Percentiles rank a stretch among this genome's conserved stretches.
phyloP scores from a whole-genome alignment of 352 stramenopile genomes.

The Pythium utonaiense region DNA sequence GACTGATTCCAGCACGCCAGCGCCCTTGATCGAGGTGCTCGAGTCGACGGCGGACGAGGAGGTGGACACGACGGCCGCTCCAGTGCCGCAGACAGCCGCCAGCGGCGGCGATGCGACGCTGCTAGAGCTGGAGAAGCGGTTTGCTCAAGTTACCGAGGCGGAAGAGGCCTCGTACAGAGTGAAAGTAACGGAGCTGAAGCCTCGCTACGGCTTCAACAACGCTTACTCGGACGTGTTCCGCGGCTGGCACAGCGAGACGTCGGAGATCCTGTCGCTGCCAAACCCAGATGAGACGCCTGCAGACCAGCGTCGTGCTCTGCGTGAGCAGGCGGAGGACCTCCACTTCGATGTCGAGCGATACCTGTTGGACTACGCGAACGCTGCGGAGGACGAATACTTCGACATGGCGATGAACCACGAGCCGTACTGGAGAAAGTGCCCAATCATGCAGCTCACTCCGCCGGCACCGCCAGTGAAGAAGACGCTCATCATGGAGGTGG shows the following conservation, averaged over 20 bases:
- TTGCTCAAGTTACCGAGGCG: conserved; percentile 18
- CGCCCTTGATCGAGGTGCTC: conserved; percentile 84
- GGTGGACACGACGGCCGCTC: neutral
- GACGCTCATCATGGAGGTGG: conserved; percentile 42
- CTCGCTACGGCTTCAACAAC: conserved; percentile 94
- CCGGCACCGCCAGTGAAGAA: neutral
- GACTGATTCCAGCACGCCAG: conserved; percentile 29
- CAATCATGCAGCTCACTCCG: conserved; percentile 18
- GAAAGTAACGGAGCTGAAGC: conserved; percentile 42
- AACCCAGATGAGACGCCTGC: conserved; percentile 82
- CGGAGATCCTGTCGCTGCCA: conserved; percentile 91
- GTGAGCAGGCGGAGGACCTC: conserved; percentile 84
- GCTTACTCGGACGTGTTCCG: conserved; percentile 91
- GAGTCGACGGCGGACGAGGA: conserved; percentile 25
- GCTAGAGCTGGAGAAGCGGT: conserved; percentile 44
- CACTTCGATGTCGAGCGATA: conserved; percentile 97
- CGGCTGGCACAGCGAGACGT: conserved; percentile 90
- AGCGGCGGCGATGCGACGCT: conserved; percentile 28
- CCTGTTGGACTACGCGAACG: conserved; percentile 90
- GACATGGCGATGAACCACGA: conserved; percentile 84
- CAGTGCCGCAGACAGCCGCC: neutral
- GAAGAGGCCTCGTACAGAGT: conserved; percentile 28
- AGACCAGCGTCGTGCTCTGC: conserved; percentile 63
- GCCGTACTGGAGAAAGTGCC: conserved; percentile 85
- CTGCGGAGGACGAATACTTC: conserved; percentile 93